Evolutionary conservation across 192 early-diverging fungal genomes (phyloP).

Genomic region (Entrophospora sp.): DNA sequence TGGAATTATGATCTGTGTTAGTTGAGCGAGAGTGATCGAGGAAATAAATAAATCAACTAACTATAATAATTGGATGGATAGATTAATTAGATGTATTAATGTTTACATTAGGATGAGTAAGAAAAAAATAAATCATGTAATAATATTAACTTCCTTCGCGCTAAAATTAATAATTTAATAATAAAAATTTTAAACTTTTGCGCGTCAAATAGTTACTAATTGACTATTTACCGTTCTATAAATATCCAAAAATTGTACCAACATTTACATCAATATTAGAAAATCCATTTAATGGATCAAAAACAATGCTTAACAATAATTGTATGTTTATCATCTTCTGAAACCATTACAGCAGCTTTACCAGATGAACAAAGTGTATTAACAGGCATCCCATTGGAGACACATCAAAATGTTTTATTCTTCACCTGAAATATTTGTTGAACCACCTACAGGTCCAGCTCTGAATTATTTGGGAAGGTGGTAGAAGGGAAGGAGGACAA

Average conservation of each 20-base stretch:
- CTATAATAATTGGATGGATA: too few relatives aligned
- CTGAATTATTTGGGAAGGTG: too few relatives aligned
- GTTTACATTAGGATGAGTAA: conserved; percentile 88
- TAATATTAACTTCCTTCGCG: too few relatives aligned
- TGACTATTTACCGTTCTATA: too few relatives aligned
- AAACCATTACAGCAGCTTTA: conserved; percentile 87
- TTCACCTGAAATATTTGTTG: conserved; percentile 86
- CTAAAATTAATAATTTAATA: too few relatives aligned
- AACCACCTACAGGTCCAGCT: conserved; percentile 73
- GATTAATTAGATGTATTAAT: not conserved
- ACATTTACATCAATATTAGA: too few relatives aligned
- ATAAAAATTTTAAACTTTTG: too few relatives aligned
- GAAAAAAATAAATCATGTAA: not conserved
- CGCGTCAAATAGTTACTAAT: too few relatives aligned
- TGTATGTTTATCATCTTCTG: conserved; percentile 90
- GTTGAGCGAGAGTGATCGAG: too few relatives aligned
- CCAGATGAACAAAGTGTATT: conserved; percentile 85
- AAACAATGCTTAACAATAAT: conserved; percentile 86
- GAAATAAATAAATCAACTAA: not conserved
- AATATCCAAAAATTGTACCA: too few relatives aligned
- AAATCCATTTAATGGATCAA: conserved; percentile 99
- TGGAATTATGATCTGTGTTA: too few relatives aligned
- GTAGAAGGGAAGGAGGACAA: too few relatives aligned
- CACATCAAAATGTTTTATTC: conserved; percentile 92
- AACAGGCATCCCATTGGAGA: conserved; percentile 94